Evolutionary conservation across 352 stramenopile genomes (phyloP).

Genomic region (Thalassiosira mediterranea): DNA sequence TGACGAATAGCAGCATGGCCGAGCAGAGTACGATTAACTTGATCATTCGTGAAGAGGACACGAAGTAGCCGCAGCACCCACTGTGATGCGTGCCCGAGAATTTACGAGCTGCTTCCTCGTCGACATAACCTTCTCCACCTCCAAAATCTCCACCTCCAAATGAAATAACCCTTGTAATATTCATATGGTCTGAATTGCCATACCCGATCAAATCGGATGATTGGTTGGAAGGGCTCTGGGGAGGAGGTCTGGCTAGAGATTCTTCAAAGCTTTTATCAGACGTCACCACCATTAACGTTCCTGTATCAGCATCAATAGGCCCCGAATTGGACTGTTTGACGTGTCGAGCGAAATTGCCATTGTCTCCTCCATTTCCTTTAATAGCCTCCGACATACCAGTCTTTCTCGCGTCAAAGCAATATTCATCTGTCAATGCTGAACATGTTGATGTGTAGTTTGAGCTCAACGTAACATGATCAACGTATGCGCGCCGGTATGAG

Average conservation of each 20-base stretch:
- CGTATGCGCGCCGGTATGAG: slow-evolving; percentile 19
- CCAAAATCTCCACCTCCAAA: too few relatives aligned
- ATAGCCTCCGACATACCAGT: slow-evolving; percentile 38
- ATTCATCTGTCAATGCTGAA: slow-evolving; percentile 44
- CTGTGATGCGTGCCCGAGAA: slow-evolving; percentile 1
- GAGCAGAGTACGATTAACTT: slow-evolving; percentile 30
- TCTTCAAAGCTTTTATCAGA: slow-evolving; percentile 22
- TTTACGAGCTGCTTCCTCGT: slow-evolving; percentile 34
- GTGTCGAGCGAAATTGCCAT: too few relatives aligned
- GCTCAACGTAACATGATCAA: slow-evolving; percentile 26
- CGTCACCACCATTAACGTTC: not conserved
- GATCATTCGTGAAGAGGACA: slow-evolving; percentile 26
- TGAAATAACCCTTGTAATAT: slow-evolving; percentile 30
- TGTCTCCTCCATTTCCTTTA: not conserved
- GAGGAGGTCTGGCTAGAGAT: slow-evolving; percentile 20
- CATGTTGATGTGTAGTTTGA: slow-evolving; percentile 23
- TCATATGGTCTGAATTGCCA: slow-evolving; percentile 27
- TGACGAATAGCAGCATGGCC: slow-evolving; percentile 34
- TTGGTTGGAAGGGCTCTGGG: slow-evolving; percentile 12
- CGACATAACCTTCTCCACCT: slow-evolving; percentile 28
- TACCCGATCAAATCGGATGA: slow-evolving; percentile 1
- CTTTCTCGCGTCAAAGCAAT: slow-evolving; percentile 24
- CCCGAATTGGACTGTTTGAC: slow-evolving; percentile 6
- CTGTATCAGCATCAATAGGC: slow-evolving; percentile 19
- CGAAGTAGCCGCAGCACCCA: slow-evolving; percentile 24